Evolutionary conservation across 75 land plant genomes (phyloP), one percentile per base, ranked within the genome.

Genomic region (Pseudotsuga menziesii): DNA sequence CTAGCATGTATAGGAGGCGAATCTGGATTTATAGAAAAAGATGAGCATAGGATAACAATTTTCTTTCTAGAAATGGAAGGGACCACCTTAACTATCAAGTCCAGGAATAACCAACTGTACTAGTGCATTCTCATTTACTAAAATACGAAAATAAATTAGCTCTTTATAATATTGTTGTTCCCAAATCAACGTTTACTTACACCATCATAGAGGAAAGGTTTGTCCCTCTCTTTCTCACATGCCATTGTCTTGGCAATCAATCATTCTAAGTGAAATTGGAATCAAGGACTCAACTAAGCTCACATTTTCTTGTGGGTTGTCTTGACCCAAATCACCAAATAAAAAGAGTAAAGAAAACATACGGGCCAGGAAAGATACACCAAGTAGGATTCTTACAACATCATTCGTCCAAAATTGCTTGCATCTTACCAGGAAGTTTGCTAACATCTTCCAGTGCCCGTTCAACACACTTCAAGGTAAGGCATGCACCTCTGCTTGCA

Each of bases 361-460:
- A 61, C 26, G 32, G 12, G 26, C 7, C 19, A 3, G 23, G 61
- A n/a, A 58, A 58, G 23, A 5, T 58, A 20, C n/a, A n/a, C 23
- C 19, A 58, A 58, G 22, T 5, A 57, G 15, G 14, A 57, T 4
- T 57, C 4, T 57, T 17, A 57, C 20, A 14, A 57, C 4, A 57
- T 15, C 2, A 57, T 57, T 57, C n/a, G 61, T n/a, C 5, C 14
- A n/a, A n/a, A n/a, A n/a, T n/a, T n/a, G n/a, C n/a, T n/a, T n/a
- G n/a, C n/a, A n/a, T n/a, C n/a, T n/a, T 79, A 94, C 97, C 92
- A 85, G 94, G 92, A 72, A 94, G 85, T 76, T 91, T 94, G 77
- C 72, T 85, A 29, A 91, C 97, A 29, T 83, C 58, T 0, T 83
- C 78, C 22, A 94, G 92, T 69, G 97, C 97, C 77, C n/a, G n/a